Percentiles rank a stretch among this genome's conserved stretches.
phyloP scores from a whole-genome alignment of 2,329 filamentous ascomycete genomes.

The Penicillium italicum region DNA sequence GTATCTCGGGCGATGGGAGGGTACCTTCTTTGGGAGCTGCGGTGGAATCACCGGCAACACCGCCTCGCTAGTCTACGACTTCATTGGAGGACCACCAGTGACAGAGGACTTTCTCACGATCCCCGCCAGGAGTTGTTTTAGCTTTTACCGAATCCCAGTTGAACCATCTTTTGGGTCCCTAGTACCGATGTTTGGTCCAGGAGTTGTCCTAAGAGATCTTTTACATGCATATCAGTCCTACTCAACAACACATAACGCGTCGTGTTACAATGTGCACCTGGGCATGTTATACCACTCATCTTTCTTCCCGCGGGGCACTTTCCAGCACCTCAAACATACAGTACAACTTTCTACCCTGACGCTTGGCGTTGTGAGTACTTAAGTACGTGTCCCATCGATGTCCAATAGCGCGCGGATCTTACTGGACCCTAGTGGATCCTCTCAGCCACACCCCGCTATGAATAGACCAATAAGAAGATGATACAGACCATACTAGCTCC shows the following conservation, averaged over 20 bases:
- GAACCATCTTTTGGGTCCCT: background rate
- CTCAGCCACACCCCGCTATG: constrained; percentile 21
- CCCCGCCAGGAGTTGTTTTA: background rate
- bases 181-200: background rate
- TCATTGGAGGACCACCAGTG: background rate
- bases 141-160: background rate
- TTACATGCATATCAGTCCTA: background rate
- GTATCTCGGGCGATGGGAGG: constrained; percentile 1
- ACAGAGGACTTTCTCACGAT: background rate
- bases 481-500: background rate
- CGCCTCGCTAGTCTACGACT: background rate
- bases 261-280: background rate
- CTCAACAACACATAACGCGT: background rate
- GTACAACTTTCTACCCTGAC: background rate
- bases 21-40: background rate
- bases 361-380: background rate
- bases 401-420: constrained; percentile 17
- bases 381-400: constrained; percentile 13
- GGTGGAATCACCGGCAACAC: background rate
- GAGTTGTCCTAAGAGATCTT: background rate
- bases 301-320: background rate
- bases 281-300: background rate
- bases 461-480: constrained; percentile 10
- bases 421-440: constrained; percentile 6
- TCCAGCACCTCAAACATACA: background rate